Base-by-base conservation (phyloP, 768 basidiomycete species). In the Floccularia luteovirens region DNA sequence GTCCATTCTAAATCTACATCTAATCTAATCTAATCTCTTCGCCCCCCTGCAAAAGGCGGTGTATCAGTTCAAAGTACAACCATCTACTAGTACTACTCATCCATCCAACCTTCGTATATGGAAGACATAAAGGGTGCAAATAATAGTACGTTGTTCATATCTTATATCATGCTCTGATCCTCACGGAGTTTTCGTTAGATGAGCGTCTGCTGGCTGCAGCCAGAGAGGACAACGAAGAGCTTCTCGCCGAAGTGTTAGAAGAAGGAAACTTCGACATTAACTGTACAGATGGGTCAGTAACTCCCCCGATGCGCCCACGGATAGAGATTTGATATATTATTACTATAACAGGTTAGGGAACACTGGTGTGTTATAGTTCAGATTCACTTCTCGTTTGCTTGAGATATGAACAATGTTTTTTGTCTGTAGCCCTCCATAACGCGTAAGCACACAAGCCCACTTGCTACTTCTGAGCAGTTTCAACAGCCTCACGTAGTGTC, bases 141-240 rank as follows among this genome's bases (percentile, higher is more conserved):
- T 41, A 59, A 60, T 42, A 60, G 63, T 65, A 41, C 30, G 56
- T 57, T 32, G 31, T 38, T 45, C 20, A 5, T 39, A 5, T 44
- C 14, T 13, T 20, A 7, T 31, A 17, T 3, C 41, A 38, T 22
- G 32, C 24, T 12, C 23, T 41, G 24, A 34, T 3, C n/a, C 24
- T 34, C 5, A 11, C 12, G 34, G 13, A 25, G 2, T 12, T 21
- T 19, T 13, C 33, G n/a, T 36, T 27, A 90, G 87, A 87, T 54
- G 79, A 86, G 59, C 67, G 75, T 39, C 64, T 90, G 25, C 61
- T 90, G 22, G 75, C 75, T 21, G 87, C 85, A 7, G 88, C 85
- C 22, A 75, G 84, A 51, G 49, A 57, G 13, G 88, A 90, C 62
- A 77, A 85, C 57, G 76, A 79, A 47, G 85, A 83, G 3, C 55